These are phyloP conservation scores for Rubia occidens DNA, from an alignment of 305 asterid species.

Conservation along the genomic window DNA sequence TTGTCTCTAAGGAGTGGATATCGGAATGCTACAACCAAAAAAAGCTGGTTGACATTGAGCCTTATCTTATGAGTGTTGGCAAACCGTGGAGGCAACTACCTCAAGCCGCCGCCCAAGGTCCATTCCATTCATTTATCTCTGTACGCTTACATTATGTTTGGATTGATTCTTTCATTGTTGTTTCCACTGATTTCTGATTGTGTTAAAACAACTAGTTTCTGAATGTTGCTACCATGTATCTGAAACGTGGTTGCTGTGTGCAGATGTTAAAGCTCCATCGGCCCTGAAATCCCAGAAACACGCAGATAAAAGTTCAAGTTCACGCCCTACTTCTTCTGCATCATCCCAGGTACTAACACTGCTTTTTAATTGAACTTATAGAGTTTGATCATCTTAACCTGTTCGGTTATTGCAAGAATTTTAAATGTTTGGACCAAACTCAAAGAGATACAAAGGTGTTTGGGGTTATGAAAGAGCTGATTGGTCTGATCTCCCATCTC, in stretches of 20 bases:
- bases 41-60: constrained; percentile 71
- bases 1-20: constrained; percentile 91
- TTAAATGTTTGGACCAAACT: not conserved
- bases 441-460: not conserved
- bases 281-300: constrained; percentile 40
- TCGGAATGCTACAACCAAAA: constrained; percentile 52
- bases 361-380: not conserved
- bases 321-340: constrained; percentile 31
- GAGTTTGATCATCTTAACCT: not conserved
- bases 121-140: not conserved
- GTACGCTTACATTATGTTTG: not conserved
- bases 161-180: not conserved
- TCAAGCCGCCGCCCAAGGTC: constrained; percentile 24
- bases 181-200: not conserved
- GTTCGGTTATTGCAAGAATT: not conserved
- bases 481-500: constrained; percentile 15
- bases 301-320: constrained; percentile 30
- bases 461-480: not conserved
- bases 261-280: constrained; percentile 44
- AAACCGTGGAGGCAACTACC: constrained; percentile 72
- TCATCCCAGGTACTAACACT: constrained; percentile 53
- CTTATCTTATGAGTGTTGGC: constrained; percentile 73
- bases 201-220: not conserved
- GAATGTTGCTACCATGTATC: not conserved
- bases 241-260: constrained; percentile 12